A percentile compares a stretch with the other conserved stretches of the same genome.
These are phyloP conservation scores for Geranium incanum DNA, from an alignment of 441 rosid genomes.

Conservation along the genomic window DNA sequence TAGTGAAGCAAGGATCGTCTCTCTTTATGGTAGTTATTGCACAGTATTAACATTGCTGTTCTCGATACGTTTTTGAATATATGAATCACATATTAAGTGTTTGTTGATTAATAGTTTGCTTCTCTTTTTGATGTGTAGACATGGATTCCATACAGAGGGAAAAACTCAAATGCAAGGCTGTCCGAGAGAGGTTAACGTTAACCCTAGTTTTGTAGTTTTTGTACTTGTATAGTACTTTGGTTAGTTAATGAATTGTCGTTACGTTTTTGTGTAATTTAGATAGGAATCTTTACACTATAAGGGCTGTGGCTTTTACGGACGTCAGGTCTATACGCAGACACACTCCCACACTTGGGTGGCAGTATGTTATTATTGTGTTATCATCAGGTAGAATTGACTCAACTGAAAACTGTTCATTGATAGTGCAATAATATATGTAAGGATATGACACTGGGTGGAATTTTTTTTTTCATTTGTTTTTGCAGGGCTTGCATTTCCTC, in stretches of 20 bases:
- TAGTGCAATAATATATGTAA: neutral
- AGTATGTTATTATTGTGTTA: constrained; percentile 74
- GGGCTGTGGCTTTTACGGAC: constrained; percentile 63
- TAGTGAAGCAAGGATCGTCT: constrained; percentile 66
- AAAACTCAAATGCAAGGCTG: constrained; percentile 51
- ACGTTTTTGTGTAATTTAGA: constrained; percentile 41
- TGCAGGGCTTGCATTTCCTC: constrained; percentile 89
- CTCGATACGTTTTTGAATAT: neutral
- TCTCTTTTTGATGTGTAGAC: constrained; percentile 36
- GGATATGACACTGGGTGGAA: neutral
- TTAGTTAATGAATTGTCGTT: constrained; percentile 8
- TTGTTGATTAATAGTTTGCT: neutral
- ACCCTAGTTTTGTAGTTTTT: constrained; percentile 5
- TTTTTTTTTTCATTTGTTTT: constrained; percentile 11
- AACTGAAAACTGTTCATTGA: neutral
- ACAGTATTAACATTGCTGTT: neutral
- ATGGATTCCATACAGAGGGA: constrained; percentile 90
- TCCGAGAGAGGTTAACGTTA: constrained; percentile 78
- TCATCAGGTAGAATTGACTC: constrained; percentile 62
- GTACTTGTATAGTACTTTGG: constrained; percentile 16
- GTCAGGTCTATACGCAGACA: constrained; percentile 81
- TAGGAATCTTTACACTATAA: constrained; percentile 79
- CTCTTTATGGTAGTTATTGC: constrained; percentile 54
- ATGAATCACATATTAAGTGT: neutral
- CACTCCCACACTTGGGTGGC: constrained; percentile 93